A percentile compares a stretch with the other conserved stretches of the same genome.
Conservation (phyloP, 148 eudicot species). For the Simmondsia chinensis region DNA sequence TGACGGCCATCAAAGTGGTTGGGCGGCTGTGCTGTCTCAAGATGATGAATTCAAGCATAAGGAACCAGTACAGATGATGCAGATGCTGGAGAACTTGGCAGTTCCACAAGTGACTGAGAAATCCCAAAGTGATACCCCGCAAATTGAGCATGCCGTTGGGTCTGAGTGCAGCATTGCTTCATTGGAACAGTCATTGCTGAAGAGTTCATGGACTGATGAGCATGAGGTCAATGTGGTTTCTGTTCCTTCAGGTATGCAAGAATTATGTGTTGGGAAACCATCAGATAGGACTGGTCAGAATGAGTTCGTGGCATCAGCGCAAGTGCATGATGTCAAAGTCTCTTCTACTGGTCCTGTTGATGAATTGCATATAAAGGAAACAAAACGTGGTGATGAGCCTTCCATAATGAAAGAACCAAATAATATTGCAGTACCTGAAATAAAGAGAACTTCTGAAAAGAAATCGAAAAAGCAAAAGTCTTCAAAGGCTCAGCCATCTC, state of each 20-base stretch:
- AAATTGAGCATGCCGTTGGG: background rate
- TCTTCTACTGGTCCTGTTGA: conserved; percentile 3
- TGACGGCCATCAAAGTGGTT: conserved; percentile 26
- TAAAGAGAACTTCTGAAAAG: conserved; percentile 58
- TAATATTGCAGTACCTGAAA: conserved; percentile 37
- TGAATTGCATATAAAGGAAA: conserved; percentile 20
- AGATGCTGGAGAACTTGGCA: conserved; percentile 11
- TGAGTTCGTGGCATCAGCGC: conserved; percentile 14
- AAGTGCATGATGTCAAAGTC: conserved; percentile 12
- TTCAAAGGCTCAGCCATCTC: conserved; percentile 51
- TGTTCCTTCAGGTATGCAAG: conserved; percentile 13
- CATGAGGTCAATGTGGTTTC: conserved; percentile 10
- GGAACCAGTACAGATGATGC: conserved; percentile 15
- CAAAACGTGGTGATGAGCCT: conserved; percentile 20
- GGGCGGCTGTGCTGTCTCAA: conserved; percentile 22
- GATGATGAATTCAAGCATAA: conserved; percentile 17
- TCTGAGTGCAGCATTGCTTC: conserved; percentile 5
- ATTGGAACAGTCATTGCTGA: conserved; percentile 17
- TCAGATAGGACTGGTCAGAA: conserved; percentile 10
- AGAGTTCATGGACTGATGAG: conserved; percentile 11
- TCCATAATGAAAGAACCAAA: conserved; percentile 33
- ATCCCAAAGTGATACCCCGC: conserved; percentile 4
- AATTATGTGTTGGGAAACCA: conserved; percentile 12
- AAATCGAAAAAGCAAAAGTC: conserved; percentile 71
- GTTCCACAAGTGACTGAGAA: conserved; percentile 15